Base-by-base conservation (phyloP, 495 filamentous ascomycete species). In the Hypoxylon rickii region DNA sequence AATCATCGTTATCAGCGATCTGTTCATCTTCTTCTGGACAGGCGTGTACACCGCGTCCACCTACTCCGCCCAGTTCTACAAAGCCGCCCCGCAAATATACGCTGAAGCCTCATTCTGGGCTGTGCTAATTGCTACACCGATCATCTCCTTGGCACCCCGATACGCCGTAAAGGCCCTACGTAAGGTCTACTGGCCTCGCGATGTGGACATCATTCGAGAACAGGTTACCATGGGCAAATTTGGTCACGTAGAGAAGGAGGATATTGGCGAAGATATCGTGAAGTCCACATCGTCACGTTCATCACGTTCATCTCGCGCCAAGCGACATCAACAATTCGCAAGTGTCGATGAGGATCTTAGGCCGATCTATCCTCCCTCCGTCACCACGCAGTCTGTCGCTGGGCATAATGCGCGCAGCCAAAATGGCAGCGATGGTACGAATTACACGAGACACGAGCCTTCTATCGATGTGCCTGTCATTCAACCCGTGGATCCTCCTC, bases 21-120 rank as follows among this genome's bases (percentile, higher is more conserved):
- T 97, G 19, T 79, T 97, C 64, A 86, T 97, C 63, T 99, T 88
- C 81, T 87, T 96, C 74, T 99, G 94, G 95, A 97, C 95, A 17
- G 92, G 90, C 33, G 82, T 96, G 36, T 99, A 92, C 71, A 91
- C 91, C 0, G 76, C 88, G 4, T 82, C 86, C 59, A 78, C 79
- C 4, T 78, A 75, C 16, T 83, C 89, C 2, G 77, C 61, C 13
- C 76, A 77, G 24, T 96, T 97, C 70, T 96, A 95, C 75, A 75
- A 83, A 44, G 81, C 88, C 2, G 93, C 86, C 10, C 73, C 82
- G 0, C 80, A 97, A 70, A 85, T 92, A 24, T 97, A 93, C 65
- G 84, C 83, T 5, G 77, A 89, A 44, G 73, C 90, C 39, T 83
- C 86, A 10, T 99, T 96, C 76, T 99, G 95, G 95, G 83, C 87